Base-by-base conservation (phyloP, 495 filamentous ascomycete genomes). In the Daldinia bambusicola region DNA sequence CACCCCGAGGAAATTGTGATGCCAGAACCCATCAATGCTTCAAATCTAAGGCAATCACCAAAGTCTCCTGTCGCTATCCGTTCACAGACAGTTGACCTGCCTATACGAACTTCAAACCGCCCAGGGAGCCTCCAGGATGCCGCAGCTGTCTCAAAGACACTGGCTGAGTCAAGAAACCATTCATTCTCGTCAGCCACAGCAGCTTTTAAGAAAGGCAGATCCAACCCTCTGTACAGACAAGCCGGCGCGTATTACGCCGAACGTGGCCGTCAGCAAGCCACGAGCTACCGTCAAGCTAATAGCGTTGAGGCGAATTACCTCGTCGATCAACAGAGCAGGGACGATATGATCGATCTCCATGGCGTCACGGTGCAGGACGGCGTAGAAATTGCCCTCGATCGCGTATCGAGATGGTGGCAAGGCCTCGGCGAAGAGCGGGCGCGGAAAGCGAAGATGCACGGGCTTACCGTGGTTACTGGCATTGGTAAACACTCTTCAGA, bases 291-390 rank as follows among this genome's bases (percentile, higher is more conserved):
- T 0, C 63, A 77, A 31, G 75, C 67, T 0, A 61, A 65, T 34
- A 77, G 69, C 22, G 57, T 57, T 6, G 72, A 75, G 6, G 90
- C 92, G 0, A 88, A 93, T 70, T 77, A 79, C 4, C 80, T 88
- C 14, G 93, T 93, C 1, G 80, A 86, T 4, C 68, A 74, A 1
- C 88, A 92, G 66, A 92, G 88, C 50, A 85, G 81, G 1, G 57
- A 74, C 2, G 80, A 78, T 65, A 79, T 76, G 69, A 79, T 97
- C 9, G 94, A 99, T 80, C 82, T 99, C 26, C 95, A 99, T 75
- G 93, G 93, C 10, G 87, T 96, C 13, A 89, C 84, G 22, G 94
- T 98, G 1, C 79, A 87, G 40, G 91, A 97, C 77, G 95, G 89
- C 0, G 83, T 92, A 9, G 84, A 91, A 7, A 97, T 98, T 53